A percentile compares a stretch with the other conserved stretches of the same genome.
Evolutionary conservation across 2,329 filamentous ascomycete species (phyloP).

Genomic region (Penicillium sp.): DNA sequence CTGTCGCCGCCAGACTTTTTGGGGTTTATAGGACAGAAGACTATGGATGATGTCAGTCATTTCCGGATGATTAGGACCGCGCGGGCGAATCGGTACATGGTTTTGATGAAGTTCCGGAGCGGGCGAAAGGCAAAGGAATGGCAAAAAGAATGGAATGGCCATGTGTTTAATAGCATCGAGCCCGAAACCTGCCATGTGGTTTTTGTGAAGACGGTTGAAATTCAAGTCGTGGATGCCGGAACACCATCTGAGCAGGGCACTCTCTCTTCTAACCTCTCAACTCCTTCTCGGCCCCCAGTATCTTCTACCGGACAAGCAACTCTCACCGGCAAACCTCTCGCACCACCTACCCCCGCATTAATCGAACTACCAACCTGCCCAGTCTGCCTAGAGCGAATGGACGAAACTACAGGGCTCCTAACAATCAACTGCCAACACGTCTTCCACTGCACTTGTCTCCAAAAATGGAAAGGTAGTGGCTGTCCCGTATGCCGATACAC

Average conservation of each 20-base stretch:
- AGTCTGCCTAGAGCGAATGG: conserved; percentile 96
- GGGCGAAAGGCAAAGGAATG: conserved; percentile 72
- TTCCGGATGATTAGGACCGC: conserved; percentile 92
- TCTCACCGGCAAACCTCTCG: conserved; percentile 60
- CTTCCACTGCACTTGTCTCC: conserved; percentile 92
- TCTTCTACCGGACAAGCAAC: conserved; percentile 39
- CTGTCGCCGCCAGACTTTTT: conserved; percentile 87
- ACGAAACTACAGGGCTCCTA: conserved; percentile 89
- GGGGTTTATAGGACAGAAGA: conserved; percentile 85
- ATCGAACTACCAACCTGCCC: conserved; percentile 93
- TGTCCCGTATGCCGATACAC: conserved; percentile 95
- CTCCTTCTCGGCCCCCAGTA: conserved; percentile 25
- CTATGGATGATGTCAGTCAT: conserved; percentile 82
- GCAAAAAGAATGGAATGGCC: conserved; percentile 86
- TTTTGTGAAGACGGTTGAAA: conserved; percentile 88
- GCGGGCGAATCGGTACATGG: conserved; percentile 86
- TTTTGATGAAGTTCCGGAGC: conserved; percentile 88
- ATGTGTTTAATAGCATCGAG: conserved; percentile 89
- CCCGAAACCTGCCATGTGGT: conserved; percentile 93
- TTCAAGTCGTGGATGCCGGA: conserved; percentile 61
- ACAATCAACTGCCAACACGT: conserved; percentile 97
- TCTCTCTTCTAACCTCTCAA: conserved; percentile 48
- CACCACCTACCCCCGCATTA: conserved; percentile 75
- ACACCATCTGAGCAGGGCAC: conserved; percentile 53
- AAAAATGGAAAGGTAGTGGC: conserved; percentile 92